Conservation (phyloP, 495 filamentous ascomycete genomes). For the Penicillium pulvis region DNA sequence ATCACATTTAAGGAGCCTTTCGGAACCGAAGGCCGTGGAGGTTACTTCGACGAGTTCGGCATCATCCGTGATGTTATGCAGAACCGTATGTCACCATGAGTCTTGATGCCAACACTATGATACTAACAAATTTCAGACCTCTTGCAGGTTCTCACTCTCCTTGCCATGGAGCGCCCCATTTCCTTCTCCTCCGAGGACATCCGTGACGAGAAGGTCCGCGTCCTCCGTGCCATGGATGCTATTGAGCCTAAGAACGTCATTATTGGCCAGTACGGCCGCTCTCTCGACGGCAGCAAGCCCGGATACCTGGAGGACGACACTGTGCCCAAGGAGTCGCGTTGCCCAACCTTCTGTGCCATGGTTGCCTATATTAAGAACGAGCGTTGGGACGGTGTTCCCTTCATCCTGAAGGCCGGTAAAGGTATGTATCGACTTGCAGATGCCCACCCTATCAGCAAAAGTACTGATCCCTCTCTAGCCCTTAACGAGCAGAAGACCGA, state of each 20-base stretch:
- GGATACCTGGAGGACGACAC: slow-evolving; percentile 99
- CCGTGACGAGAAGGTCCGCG: slow-evolving; percentile 96
- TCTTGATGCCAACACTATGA: not conserved
- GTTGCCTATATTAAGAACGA: slow-evolving; percentile 99
- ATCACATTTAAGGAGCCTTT: slow-evolving; percentile 99
- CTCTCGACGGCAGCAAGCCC: slow-evolving; percentile 94
- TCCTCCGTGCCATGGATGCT: slow-evolving; percentile 87
- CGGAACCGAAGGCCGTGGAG: slow-evolving; percentile 97
- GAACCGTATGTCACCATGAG: slow-evolving; percentile 61
- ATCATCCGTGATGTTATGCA: slow-evolving; percentile 99
- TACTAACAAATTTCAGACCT: slow-evolving; percentile 59
- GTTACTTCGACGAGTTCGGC: slow-evolving; percentile 99
- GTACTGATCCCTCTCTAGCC: slow-evolving; percentile 45
- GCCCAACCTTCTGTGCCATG: slow-evolving; percentile 97
- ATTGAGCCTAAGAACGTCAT: slow-evolving; percentile 99
- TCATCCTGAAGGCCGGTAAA: slow-evolving; percentile 99
- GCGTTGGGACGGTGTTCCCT: slow-evolving; percentile 98
- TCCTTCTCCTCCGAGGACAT: slow-evolving; percentile 99
- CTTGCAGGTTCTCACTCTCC: slow-evolving; percentile 91
- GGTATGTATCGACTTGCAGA: slow-evolving; percentile 35
- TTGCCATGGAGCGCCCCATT: slow-evolving; percentile 98
- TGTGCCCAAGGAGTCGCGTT: slow-evolving; percentile 94
- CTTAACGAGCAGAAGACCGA: slow-evolving; percentile 99
- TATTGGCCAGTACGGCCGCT: slow-evolving; percentile 98
- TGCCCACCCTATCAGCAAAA: not conserved